A percentile compares a stretch with the other conserved stretches of the same genome.
Conservation (phyloP, 1,284 basidiomycete genomes). For the Ceratobasidium sp. region DNA sequence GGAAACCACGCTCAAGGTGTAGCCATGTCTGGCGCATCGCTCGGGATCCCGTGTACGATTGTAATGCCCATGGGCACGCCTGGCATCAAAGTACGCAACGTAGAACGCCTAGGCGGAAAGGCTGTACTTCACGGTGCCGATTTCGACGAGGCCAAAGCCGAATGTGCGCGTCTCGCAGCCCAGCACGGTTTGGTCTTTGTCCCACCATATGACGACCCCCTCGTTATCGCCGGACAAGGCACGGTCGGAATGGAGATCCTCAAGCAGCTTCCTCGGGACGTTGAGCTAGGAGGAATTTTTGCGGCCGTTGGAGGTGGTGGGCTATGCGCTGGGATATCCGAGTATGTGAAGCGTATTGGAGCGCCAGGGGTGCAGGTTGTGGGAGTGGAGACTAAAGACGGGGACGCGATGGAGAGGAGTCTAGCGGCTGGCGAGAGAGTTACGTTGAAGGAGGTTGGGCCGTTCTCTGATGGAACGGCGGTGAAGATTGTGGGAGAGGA, state of each 20-base stretch:
- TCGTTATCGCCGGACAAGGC: slow-evolving; percentile 97
- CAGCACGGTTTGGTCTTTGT: slow-evolving; percentile 89
- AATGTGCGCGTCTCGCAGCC: slow-evolving; percentile 88
- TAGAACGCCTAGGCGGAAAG: slow-evolving; percentile 91
- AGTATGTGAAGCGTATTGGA: slow-evolving; percentile 95
- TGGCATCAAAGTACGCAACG: slow-evolving; percentile 95
- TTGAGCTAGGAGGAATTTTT: slow-evolving; percentile 89
- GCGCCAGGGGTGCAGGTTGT: slow-evolving; percentile 85
- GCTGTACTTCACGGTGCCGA: slow-evolving; percentile 93
- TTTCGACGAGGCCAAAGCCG: slow-evolving; percentile 96
- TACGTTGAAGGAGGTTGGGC: slow-evolving; percentile 89
- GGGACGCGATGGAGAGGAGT: slow-evolving; percentile 91
- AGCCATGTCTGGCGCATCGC: slow-evolving; percentile 88
- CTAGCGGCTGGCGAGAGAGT: slow-evolving; percentile 83
- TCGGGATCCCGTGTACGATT: slow-evolving; percentile 95
- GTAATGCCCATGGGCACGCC: slow-evolving; percentile 98
- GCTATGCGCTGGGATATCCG: slow-evolving; percentile 86
- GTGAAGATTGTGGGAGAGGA: slow-evolving; percentile 97
- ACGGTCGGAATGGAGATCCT: slow-evolving; percentile 96
- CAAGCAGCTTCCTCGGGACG: slow-evolving; percentile 78
- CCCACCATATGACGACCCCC: slow-evolving; percentile 97
- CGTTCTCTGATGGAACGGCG: slow-evolving; percentile 98
- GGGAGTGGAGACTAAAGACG: slow-evolving; percentile 97
- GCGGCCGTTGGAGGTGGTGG: slow-evolving; percentile 95
- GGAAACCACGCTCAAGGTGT: slow-evolving; percentile 99